These are phyloP conservation scores for Candida wancherniae DNA, from an alignment of 805 yeast species.

Conservation along the genomic window DNA sequence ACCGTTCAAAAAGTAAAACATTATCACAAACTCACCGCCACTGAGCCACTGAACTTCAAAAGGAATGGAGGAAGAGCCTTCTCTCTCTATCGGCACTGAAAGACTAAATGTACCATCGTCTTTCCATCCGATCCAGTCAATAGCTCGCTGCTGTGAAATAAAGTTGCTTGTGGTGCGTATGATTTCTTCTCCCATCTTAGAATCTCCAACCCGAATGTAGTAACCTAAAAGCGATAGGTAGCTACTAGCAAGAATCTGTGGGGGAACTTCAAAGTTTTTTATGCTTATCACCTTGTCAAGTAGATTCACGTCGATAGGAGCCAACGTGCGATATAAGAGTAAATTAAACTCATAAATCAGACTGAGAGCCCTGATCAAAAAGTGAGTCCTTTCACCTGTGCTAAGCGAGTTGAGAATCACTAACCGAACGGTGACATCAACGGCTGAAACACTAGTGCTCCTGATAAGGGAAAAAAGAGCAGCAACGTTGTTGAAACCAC, in stretches of 20 bases:
- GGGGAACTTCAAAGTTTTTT: slow-evolving; percentile 4
- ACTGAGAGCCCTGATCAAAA: slow-evolving; percentile 19
- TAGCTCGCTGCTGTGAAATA: slow-evolving; percentile 16
- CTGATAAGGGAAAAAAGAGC: slow-evolving; percentile 29
- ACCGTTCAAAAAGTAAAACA: slow-evolving; percentile 41
- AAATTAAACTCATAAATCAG: slow-evolving; percentile 26
- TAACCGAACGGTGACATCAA: slow-evolving; percentile 23
- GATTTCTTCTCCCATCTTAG: slow-evolving; percentile 17
- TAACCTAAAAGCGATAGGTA: slow-evolving; percentile 22
- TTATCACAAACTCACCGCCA: slow-evolving; percentile 38
- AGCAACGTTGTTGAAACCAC: slow-evolving; percentile 15
- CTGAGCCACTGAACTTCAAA: slow-evolving; percentile 39
- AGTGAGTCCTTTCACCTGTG: slow-evolving; percentile 3
- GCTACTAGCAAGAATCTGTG: slow-evolving; percentile 31
- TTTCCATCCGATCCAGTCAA: slow-evolving; percentile 24
- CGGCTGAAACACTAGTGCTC: slow-evolving; percentile 25
- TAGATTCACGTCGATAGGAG: slow-evolving; percentile 13
- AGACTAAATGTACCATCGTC: slow-evolving; percentile 21
- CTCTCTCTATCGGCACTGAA: slow-evolving; percentile 3
- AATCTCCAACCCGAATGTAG: slow-evolving; percentile 25
- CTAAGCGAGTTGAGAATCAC: slow-evolving; percentile 16
- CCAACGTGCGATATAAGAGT: slow-evolving; percentile 22
- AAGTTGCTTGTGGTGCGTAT: slow-evolving; percentile 18
- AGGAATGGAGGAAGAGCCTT: not conserved
- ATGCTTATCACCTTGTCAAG: no score